These are phyloP conservation scores for Astragalus membranaceus DNA, from an alignment of 306 rosid genomes.

Conservation along the genomic window DNA sequence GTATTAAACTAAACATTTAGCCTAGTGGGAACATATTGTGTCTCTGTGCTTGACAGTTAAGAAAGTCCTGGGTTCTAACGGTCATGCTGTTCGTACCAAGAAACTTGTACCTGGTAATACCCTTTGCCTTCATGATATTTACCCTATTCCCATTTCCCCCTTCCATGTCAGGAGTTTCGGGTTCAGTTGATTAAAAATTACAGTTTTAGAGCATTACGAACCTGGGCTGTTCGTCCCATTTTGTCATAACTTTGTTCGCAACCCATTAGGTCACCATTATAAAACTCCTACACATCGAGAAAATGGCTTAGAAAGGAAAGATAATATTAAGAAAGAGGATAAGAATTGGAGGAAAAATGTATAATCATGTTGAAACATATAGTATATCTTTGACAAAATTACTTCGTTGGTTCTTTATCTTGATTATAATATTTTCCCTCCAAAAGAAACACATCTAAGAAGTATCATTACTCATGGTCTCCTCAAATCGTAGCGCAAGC, in stretches of 20 bases:
- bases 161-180: not conserved
- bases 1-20: not conserved
- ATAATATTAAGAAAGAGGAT: not conserved
- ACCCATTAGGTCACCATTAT: conserved; percentile 68
- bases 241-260: conserved; percentile 79
- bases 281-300: conserved; percentile 52
- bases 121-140: not conserved
- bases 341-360: not conserved
- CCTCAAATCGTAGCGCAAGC: not conserved
- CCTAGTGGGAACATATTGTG: not conserved
- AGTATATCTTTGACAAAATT: not conserved
- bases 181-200: not conserved
- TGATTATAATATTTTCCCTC: too few relatives aligned
- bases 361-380: conserved; percentile 8
- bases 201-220: conserved; percentile 28
- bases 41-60: not conserved
- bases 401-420: too few relatives aligned
- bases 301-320: conserved; percentile 10
- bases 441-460: not conserved
- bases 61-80: not conserved
- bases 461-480: not conserved
- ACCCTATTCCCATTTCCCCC: not conserved
- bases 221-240: conserved; percentile 94
- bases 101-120: not conserved
- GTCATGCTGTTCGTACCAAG: not conserved